These are phyloP conservation scores for Rhinocladiella similis DNA, from an alignment of 2,329 filamentous ascomycete genomes.

Conservation along the genomic window DNA sequence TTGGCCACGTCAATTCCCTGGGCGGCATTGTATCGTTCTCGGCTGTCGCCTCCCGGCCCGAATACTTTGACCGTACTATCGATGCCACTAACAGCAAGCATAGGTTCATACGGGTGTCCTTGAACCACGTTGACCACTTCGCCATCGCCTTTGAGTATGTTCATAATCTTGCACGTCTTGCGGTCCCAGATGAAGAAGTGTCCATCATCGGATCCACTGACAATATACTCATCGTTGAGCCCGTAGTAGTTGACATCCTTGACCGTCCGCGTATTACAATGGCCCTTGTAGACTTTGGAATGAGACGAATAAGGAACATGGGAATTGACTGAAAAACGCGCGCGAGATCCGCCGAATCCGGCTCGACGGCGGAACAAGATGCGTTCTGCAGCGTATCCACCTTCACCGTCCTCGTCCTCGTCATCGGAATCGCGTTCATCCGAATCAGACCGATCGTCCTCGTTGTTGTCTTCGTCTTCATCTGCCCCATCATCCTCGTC, in stretches of 20 bases:
- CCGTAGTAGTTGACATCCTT: conserved; percentile 71
- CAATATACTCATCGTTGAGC: conserved; percentile 66
- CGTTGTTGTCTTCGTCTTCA: conserved; percentile 17
- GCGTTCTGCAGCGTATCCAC: conserved; percentile 33
- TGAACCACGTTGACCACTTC: conserved; percentile 71
- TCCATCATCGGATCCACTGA: conserved; percentile 66
- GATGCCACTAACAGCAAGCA: conserved; percentile 66
- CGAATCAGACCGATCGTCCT: conserved; percentile 19
- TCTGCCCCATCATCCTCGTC: conserved; percentile 29
- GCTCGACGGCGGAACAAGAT: conserved; percentile 48
- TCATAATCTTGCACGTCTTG: conserved; percentile 60
- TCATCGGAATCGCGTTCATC: conserved; percentile 17
- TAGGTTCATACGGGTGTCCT: conserved; percentile 67
- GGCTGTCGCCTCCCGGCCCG: conserved; percentile 54
- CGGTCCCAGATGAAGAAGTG: conserved; percentile 70
- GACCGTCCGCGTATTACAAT: conserved; percentile 67
- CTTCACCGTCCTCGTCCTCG: conserved; percentile 32
- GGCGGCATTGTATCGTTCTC: conserved; percentile 58
- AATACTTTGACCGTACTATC: conserved; percentile 70
- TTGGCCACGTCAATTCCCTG: conserved; percentile 59
- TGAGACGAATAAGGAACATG: conserved; percentile 58
- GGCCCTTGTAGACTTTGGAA: conserved; percentile 60
- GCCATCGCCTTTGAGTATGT: conserved; percentile 65
- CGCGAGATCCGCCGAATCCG: conserved; percentile 48
- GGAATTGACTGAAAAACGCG: conserved; percentile 53